phyloP scores from a whole-genome alignment of 164 flowering plant species.

The grape (Vitis vinifera) region ASM3070453v1 NC_081806.1:5780001-5780500 shows the following conservation, averaged over 20 bases:
- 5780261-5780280: slow-evolving; percentile 84
- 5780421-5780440: slow-evolving; percentile 82
- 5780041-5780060: no score
- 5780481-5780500: slow-evolving; percentile 56
- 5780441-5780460: slow-evolving; percentile 79
- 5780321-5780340: slow-evolving; percentile 89
- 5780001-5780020: no score
- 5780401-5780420: slow-evolving; percentile 22
- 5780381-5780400: background rate
- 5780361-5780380: background rate
- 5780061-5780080: no score
- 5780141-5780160: background rate
- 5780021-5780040: no score
- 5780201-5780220: background rate
- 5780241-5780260: slow-evolving; percentile 58
- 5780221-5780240: slow-evolving; percentile 64
- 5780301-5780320: slow-evolving; percentile 82
- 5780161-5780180: no score
- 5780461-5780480: slow-evolving; percentile 95
- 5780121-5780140: no score
- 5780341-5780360: background rate
- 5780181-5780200: no score
- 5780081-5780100: no score
- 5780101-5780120: no score
- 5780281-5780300: slow-evolving; percentile 85